Conservation (phyloP, 805 yeast genomes). For the Saccharomyces paradoxus region DNA sequence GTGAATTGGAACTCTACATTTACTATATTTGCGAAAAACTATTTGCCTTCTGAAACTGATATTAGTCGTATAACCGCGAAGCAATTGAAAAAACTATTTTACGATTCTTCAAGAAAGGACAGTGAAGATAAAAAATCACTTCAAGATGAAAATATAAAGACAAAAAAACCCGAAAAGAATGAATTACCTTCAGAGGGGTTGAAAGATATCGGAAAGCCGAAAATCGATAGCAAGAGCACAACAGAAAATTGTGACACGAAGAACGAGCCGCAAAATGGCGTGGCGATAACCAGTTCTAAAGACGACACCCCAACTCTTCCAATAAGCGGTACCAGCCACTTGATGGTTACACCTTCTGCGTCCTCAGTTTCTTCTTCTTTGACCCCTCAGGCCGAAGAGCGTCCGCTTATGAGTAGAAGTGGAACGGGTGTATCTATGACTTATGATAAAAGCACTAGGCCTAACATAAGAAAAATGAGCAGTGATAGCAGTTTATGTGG, state of each 20-base stretch:
- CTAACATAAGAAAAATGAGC: background rate
- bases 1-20: conserved; percentile 84
- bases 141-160: conserved; percentile 2
- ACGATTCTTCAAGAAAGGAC: conserved; percentile 36
- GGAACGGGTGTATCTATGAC: background rate
- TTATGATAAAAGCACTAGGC: background rate
- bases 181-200: conserved; percentile 4
- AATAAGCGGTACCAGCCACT: background rate
- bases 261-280: background rate
- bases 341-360: background rate
- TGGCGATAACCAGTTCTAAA: background rate
- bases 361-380: background rate
- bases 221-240: background rate
- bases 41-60: conserved; percentile 87
- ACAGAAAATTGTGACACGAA: background rate
- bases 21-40: conserved; percentile 65
- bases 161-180: background rate
- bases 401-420: background rate
- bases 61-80: conserved; percentile 82
- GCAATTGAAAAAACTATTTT: conserved; percentile 68
- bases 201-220: background rate
- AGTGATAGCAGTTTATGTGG: background rate
- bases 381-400: background rate
- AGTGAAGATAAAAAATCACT: background rate
- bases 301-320: background rate